Evolutionary conservation across 495 filamentous ascomycete genomes (phyloP), one percentile per base, ranked within the genome.

Genomic region (Lophiotrema nucula): DNA sequence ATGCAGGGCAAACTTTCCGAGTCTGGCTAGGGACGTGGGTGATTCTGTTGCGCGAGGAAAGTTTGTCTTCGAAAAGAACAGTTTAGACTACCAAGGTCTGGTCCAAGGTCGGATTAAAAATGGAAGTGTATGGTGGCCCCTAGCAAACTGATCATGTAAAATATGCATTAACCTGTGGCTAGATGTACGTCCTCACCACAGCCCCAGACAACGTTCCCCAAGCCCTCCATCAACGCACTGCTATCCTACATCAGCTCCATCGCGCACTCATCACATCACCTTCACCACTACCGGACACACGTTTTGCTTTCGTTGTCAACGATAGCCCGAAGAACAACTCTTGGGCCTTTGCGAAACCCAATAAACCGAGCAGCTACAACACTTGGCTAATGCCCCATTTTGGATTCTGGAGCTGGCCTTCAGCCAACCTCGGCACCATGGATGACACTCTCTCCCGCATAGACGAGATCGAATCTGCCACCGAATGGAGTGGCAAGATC

Each of bases 341-440:
- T 16, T 85, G 82, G 81, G 72, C 76, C 12, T 77, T 78, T 62
- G 69, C 81, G 1, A 69, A 79, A 49, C 53, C 53, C 4, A 57
- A 57, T 24, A 58, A 64, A 19, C 39, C 48, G n/a, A 47, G 54
- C n/a, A 73, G 83, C 24, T 58, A 69, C 0, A 71, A 75, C 10
- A 70, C 75, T 45, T 91, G 88, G 82, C 64, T 88, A 5, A 87
- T 91, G 75, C 88, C 89, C 0, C 86, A 90, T 72, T 91, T 90
- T 67, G 79, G 81, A 55, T 88, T 85, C 75, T 92, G 85, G 85
- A 73, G 83, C 1, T 89, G 85, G 84, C 76, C 82, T 0, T 76
- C 85, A 28, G 73, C 81, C 19, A 73, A 77, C 49, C 77, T 88
- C 41, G 79, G 80, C 8, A 78, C 81, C 12, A 80, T 86, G 47